Conservation (phyloP, 2,329 filamentous ascomycete species). For the Aspergillus oerlinghausenensis region DNA sequence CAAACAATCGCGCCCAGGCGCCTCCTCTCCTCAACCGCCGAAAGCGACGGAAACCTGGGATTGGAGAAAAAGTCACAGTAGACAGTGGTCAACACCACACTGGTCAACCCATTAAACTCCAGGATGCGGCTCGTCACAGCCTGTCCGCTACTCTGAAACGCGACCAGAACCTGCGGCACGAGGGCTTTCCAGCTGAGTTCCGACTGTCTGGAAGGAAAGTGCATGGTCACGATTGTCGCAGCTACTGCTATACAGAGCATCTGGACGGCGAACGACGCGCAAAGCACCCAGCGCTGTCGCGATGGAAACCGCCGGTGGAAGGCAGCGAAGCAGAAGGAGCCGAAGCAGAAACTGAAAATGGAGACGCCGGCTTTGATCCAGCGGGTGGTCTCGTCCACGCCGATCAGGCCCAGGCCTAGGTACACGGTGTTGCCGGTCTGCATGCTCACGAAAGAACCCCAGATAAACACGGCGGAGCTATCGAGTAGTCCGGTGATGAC, state of each 20-base stretch:
- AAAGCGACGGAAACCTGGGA: constrained; percentile 43
- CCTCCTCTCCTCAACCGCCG: constrained; percentile 48
- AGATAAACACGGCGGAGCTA: constrained; percentile 69
- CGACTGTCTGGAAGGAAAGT: constrained; percentile 43
- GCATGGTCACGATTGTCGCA: constrained; percentile 51
- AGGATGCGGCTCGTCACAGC: constrained; percentile 69
- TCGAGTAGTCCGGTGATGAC: constrained; percentile 73
- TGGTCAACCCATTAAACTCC: constrained; percentile 66
- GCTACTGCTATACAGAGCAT: constrained; percentile 48
- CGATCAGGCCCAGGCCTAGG: constrained; percentile 63
- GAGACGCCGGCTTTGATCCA: constrained; percentile 71
- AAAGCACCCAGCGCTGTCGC: constrained; percentile 43
- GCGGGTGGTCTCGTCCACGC: constrained; percentile 50
- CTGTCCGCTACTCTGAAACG: constrained; percentile 74
- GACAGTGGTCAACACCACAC: constrained; percentile 73
- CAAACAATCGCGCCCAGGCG: constrained; percentile 48
- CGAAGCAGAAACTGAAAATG: constrained; percentile 65
- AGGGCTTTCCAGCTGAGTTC: constrained; percentile 53
- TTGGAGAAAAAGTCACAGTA: constrained; percentile 79
- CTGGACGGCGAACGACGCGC: constrained; percentile 53
- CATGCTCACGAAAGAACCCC: constrained; percentile 79
- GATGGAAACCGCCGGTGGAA: constrained; percentile 55
- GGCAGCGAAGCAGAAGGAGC: constrained; percentile 65
- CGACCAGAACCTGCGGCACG: constrained; percentile 63
- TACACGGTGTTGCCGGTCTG: constrained; percentile 84